phyloP scores from a whole-genome alignment of 2,329 filamentous ascomycete genomes.

The Aspergillaceae sp. region DNA sequence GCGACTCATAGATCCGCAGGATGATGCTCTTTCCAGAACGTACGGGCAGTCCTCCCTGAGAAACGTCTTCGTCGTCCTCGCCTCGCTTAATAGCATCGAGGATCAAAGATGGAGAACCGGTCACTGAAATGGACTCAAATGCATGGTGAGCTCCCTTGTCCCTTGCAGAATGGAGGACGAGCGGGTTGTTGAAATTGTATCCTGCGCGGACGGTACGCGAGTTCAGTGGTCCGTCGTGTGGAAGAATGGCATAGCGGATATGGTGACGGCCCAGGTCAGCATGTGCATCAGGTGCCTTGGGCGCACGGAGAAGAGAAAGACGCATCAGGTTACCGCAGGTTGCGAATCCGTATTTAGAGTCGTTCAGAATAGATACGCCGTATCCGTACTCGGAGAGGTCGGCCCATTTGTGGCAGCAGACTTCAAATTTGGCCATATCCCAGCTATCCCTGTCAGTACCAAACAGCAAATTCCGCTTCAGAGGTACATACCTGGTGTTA shows the following conservation, averaged over 20 bases:
- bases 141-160: slow-evolving; percentile 11
- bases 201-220: slow-evolving; percentile 70
- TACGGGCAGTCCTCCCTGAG: slow-evolving; percentile 50
- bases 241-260: slow-evolving; percentile 85
- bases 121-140: slow-evolving; percentile 56
- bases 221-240: slow-evolving; percentile 65
- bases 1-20: slow-evolving; percentile 74
- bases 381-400: slow-evolving; percentile 83
- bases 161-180: slow-evolving; percentile 47
- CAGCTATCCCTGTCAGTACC: slow-evolving; percentile 45
- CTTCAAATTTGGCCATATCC: slow-evolving; percentile 98
- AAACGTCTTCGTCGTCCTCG: slow-evolving; percentile 69
- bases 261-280: slow-evolving; percentile 87
- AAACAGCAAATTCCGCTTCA: neutral
- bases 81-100: slow-evolving; percentile 89
- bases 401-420: slow-evolving; percentile 91
- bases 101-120: slow-evolving; percentile 59
- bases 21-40: slow-evolving; percentile 72
- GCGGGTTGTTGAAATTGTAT: slow-evolving; percentile 81
- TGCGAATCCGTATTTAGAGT: slow-evolving; percentile 93
- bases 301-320: slow-evolving; percentile 71
- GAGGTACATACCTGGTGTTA: slow-evolving; percentile 62
- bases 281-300: slow-evolving; percentile 86
- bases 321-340: slow-evolving; percentile 85
- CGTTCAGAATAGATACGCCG: slow-evolving; percentile 86